Conservation (phyloP, 805 yeast species). For the Schwanniomyces pseudopolymorphus region DNA sequence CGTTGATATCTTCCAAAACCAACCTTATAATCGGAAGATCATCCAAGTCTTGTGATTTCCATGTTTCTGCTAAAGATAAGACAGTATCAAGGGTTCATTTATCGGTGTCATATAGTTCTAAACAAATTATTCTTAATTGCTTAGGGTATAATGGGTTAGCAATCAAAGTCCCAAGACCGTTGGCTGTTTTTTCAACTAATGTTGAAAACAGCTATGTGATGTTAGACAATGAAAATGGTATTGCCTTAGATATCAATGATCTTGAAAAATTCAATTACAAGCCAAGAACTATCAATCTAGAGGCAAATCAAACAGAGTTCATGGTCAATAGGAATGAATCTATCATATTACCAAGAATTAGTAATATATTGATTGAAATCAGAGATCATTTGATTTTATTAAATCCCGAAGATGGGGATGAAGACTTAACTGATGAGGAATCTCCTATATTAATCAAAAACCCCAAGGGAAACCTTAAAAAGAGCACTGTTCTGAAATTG, state of each 20-base stretch:
- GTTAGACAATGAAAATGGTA: slow-evolving; percentile 21
- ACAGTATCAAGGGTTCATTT: slow-evolving; percentile 70
- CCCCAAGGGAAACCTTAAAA: background rate
- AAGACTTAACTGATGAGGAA: slow-evolving; percentile 48
- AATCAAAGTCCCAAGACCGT: slow-evolving; percentile 58
- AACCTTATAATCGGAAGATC: slow-evolving; percentile 65
- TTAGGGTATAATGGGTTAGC: slow-evolving; percentile 80
- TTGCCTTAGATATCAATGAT: slow-evolving; percentile 17
- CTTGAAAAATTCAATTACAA: slow-evolving; percentile 10
- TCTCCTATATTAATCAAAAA: slow-evolving; percentile 12
- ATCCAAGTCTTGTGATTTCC: slow-evolving; percentile 54
- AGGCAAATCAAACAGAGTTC: slow-evolving; percentile 49
- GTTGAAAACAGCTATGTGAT: slow-evolving; percentile 20
- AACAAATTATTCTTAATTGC: slow-evolving; percentile 59
- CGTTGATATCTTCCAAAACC: slow-evolving; percentile 37
- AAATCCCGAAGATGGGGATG: slow-evolving; percentile 47
- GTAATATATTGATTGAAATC: slow-evolving; percentile 65
- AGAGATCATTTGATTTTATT: slow-evolving; percentile 61
- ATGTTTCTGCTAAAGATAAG: slow-evolving; percentile 48
- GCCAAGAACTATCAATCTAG: slow-evolving; percentile 41
- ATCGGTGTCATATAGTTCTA: slow-evolving; percentile 42
- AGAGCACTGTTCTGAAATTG: background rate
- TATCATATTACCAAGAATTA: slow-evolving; percentile 60
- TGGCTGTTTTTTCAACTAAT: slow-evolving; percentile 28
- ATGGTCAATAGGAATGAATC: slow-evolving; percentile 62